Conservation (phyloP, 768 basidiomycete species). For the Auricularia sp. region DNA sequence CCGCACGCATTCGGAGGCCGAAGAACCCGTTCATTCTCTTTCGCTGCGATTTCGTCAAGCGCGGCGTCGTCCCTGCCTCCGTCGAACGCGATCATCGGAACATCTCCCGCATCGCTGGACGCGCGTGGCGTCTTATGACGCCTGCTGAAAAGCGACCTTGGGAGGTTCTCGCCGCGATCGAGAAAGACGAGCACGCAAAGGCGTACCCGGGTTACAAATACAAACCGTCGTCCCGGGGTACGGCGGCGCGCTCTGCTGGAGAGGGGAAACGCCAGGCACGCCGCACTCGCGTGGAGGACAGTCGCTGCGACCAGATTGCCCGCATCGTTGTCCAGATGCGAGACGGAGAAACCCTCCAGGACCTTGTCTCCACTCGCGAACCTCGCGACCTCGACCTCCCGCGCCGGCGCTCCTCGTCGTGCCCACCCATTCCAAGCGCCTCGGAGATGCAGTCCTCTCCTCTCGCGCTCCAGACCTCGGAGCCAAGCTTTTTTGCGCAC, state of each 20-base stretch:
- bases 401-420: neutral
- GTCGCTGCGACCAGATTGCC: neutral
- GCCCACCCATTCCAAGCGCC: neutral
- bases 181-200: conserved; percentile 46
- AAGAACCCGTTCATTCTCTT: conserved; percentile 76
- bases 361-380: neutral
- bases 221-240: conserved; percentile 27
- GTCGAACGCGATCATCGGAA: conserved; percentile 63
- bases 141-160: conserved; percentile 37
- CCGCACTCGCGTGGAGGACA: neutral
- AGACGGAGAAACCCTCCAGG: neutral
- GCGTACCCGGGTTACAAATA: conserved; percentile 56
- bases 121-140: conserved; percentile 52
- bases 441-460: neutral
- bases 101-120: conserved; percentile 59
- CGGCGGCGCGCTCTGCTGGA: neutral
- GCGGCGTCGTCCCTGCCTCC: conserved; percentile 42
- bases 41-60: conserved; percentile 59
- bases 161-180: conserved; percentile 42
- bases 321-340: neutral
- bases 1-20: conserved; percentile 53
- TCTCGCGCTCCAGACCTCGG: neutral
- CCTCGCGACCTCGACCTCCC: neutral
- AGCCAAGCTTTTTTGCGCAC: neutral
- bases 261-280: neutral